Percentiles rank a stretch among this genome's conserved stretches.
phyloP scores from a whole-genome alignment of 441 rosid species.

The Hura crepitans region DNA sequence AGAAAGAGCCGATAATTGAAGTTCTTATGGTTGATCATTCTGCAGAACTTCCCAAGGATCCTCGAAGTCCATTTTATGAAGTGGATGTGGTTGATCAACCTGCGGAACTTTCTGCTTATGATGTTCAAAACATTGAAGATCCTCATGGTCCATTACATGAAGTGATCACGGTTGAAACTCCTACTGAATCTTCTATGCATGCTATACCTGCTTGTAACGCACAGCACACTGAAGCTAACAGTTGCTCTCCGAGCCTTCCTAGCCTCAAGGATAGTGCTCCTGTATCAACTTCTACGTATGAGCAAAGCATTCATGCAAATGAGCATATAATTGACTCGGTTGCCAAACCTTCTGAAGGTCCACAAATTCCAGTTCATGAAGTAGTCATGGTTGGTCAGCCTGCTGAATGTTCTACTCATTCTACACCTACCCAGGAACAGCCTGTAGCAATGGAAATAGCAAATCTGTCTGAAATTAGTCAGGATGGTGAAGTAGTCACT shows the following conservation, averaged over 20 bases:
- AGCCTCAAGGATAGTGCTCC: neutral
- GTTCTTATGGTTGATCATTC: neutral
- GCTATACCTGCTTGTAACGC: neutral
- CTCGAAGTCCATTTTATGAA: neutral
- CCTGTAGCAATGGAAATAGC: conserved; percentile 13
- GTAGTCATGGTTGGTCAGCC: conserved; percentile 1
- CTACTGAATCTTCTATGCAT: neutral
- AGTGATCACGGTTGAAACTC: no score
- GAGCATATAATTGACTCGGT: neutral
- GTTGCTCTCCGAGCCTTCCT: neutral
- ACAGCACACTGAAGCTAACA: neutral
- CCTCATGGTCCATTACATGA: no score
- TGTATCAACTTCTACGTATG: conserved; percentile 1
- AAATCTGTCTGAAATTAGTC: conserved; percentile 7
- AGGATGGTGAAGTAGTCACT: conserved; percentile 9
- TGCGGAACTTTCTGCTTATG: neutral
- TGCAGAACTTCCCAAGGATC: conserved; percentile 12
- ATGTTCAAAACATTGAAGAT: no score
- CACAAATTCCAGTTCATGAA: neutral
- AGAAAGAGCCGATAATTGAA: neutral
- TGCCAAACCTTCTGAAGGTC: conserved; percentile 11
- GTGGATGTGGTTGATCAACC: conserved; percentile 7
- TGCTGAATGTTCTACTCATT: no score
- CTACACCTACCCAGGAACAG: neutral
- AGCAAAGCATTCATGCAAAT: conserved; percentile 2